A percentile compares a stretch with the other conserved stretches of the same genome.
Conservation (phyloP, 768 basidiomycete species). For the Pholiota molesta region DNA sequence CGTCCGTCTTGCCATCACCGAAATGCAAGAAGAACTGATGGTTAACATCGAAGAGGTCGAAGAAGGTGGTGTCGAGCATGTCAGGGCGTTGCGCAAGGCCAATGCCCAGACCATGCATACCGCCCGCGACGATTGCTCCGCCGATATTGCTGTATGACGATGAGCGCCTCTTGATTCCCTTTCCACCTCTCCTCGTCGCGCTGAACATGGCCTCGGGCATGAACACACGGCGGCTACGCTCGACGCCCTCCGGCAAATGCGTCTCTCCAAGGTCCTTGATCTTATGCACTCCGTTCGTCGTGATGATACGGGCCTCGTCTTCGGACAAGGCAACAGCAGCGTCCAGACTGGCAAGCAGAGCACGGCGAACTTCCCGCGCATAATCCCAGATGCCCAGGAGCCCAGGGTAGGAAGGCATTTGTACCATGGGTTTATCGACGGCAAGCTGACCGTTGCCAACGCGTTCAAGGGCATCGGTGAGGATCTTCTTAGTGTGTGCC, state of each 20-base stretch:
- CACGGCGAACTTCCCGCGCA: constrained; percentile 73
- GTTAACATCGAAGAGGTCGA: constrained; percentile 86
- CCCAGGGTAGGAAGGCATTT: constrained; percentile 83
- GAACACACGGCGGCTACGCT: constrained; percentile 83
- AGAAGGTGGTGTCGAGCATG: constrained; percentile 76
- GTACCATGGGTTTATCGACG: constrained; percentile 44
- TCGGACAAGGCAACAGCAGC: constrained; percentile 79
- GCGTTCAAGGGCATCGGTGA: constrained; percentile 76
- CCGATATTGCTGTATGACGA: constrained; percentile 34
- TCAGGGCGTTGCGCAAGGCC: constrained; percentile 79
- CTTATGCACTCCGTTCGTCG: constrained; percentile 64
- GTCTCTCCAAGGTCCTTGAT: constrained; percentile 72
- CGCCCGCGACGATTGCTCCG: constrained; percentile 74
- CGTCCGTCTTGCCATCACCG: constrained; percentile 48
- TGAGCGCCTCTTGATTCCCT: constrained; percentile 41
- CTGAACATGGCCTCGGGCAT: constrained; percentile 99
- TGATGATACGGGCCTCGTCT: constrained; percentile 75
- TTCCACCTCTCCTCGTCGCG: constrained; percentile 46
- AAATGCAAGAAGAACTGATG: constrained; percentile 78
- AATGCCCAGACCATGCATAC: constrained; percentile 78
- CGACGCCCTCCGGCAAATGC: constrained; percentile 81
- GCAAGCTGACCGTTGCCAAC: constrained; percentile 78
- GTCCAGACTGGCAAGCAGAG: constrained; percentile 82
- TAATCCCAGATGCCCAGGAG: constrained; percentile 85
- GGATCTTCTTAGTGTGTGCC: constrained; percentile 55